Conservation (phyloP, 1,284 basidiomycete species). For the Fomes fomentarius region DNA sequence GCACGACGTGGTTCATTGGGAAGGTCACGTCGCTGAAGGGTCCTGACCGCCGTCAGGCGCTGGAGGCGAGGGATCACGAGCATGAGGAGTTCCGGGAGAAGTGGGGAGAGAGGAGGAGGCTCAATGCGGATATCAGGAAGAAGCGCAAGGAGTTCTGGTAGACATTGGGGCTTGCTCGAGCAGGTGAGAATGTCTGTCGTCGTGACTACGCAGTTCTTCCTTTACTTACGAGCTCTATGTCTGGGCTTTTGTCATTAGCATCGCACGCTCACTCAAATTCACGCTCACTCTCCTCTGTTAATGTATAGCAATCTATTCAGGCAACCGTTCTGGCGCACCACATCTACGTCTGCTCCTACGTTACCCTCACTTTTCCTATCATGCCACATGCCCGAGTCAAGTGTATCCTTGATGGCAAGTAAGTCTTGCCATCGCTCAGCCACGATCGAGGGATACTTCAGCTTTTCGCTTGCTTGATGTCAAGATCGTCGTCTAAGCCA, state of each 20-base stretch:
- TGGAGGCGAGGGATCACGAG: constrained; percentile 32
- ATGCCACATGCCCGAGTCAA: no score
- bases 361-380: no score
- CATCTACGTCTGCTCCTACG: no score
- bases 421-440: no score
- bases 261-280: not conserved
- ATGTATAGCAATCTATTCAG: not conserved
- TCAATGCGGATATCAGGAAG: constrained; percentile 35
- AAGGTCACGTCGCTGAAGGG: constrained; percentile 37
- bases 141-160: constrained; percentile 44
- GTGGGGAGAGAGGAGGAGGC: constrained; percentile 42
- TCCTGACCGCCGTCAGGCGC: constrained; percentile 26
- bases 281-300: not conserved
- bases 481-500: no score
- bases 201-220: not conserved
- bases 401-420: no score
- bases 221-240: not conserved
- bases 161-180: not conserved
- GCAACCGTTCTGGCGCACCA: no score
- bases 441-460: no score
- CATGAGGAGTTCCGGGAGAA: constrained; percentile 33
- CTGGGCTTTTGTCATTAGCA: not conserved
- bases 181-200: not conserved
- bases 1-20: constrained; percentile 39
- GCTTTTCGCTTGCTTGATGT: no score